A percentile compares a stretch with the other conserved stretches of the same genome.
These are phyloP conservation scores for Penicillium cinerascens DNA, from an alignment of 495 filamentous ascomycete genomes.

Conservation along the genomic window DNA sequence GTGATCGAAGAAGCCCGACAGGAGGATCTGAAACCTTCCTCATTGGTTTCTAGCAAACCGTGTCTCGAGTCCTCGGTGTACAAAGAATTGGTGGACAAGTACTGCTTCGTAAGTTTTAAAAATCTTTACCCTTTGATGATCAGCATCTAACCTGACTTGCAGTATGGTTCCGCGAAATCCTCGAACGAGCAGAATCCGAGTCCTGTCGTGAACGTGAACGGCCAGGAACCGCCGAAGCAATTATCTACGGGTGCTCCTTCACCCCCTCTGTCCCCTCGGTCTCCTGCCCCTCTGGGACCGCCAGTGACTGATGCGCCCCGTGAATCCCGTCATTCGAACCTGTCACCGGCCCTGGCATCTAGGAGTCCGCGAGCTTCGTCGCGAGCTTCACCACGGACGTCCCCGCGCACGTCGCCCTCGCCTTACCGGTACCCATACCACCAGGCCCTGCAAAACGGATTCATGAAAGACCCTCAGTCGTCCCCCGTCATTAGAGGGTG, in stretches of 20 bases:
- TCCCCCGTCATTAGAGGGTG: constrained; percentile 48
- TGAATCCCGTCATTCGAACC: constrained; percentile 13
- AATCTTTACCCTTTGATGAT: neutral
- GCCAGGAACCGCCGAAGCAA: constrained; percentile 13
- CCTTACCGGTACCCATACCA: constrained; percentile 40
- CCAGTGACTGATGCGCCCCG: constrained; percentile 13
- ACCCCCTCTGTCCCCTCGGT: constrained; percentile 24
- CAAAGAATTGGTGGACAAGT: constrained; percentile 92
- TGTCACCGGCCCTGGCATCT: constrained; percentile 13
- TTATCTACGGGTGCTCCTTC: constrained; percentile 16
- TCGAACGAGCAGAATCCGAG: constrained; percentile 9
- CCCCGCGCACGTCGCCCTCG: constrained; percentile 34
- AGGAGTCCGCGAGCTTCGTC: constrained; percentile 27
- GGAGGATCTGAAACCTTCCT: constrained; percentile 41
- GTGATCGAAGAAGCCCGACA: constrained; percentile 20
- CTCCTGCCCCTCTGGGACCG: constrained; percentile 19
- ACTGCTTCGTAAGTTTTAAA: constrained; percentile 86
- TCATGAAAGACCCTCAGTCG: constrained; percentile 43
- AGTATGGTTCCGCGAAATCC: constrained; percentile 49
- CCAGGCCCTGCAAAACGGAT: constrained; percentile 34
- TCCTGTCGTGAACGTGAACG: constrained; percentile 14
- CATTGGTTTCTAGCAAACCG: constrained; percentile 57
- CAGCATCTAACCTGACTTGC: constrained; percentile 12
- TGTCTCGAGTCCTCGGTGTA: constrained; percentile 79
- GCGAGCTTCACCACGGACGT: constrained; percentile 19